Evolutionary conservation across 768 basidiomycete genomes (phyloP).

Genomic region (Peribolospora kevripleyi): DNA sequence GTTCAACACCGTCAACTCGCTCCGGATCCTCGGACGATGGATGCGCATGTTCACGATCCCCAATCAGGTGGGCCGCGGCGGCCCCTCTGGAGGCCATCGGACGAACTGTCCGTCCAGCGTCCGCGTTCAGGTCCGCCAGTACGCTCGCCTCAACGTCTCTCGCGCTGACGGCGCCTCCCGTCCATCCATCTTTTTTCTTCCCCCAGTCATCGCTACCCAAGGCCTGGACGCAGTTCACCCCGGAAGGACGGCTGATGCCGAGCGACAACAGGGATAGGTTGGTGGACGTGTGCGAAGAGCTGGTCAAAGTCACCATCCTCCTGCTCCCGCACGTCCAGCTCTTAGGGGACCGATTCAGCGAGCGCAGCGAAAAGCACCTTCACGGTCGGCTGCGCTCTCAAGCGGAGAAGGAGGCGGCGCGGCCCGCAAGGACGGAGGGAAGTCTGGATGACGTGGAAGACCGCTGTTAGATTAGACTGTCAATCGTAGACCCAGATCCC

Average conservation of each 20-base stretch:
- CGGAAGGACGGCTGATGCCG: conserved; percentile 15
- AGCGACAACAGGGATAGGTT: conserved; percentile 19
- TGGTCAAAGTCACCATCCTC: conserved; percentile 17
- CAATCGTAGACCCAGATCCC: too few species aligned
- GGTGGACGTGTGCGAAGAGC: conserved; percentile 21
- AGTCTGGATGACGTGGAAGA: background rate
- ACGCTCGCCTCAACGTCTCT: background rate
- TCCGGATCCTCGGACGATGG: conserved; percentile 19
- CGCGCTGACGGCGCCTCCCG: background rate
- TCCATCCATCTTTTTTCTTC: background rate
- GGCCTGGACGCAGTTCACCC: conserved; percentile 18
- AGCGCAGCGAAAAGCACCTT: conserved; percentile 15
- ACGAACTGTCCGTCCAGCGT: too few species aligned
- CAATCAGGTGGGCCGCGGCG: too few species aligned
- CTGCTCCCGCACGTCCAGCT: conserved; percentile 13
- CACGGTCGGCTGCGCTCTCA: conserved; percentile 18
- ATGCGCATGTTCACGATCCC: conserved; percentile 17
- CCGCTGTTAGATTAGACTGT: too few species aligned
- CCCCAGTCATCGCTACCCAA: conserved; percentile 17
- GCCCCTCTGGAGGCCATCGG: too few species aligned
- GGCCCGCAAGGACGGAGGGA: conserved; percentile 2
- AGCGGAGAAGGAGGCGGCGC: conserved; percentile 16
- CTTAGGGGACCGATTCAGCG: conserved; percentile 16
- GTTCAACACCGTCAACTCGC: conserved; percentile 19
- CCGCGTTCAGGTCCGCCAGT: background rate